Evolutionary conservation across 2,329 filamentous ascomycete species (phyloP), one percentile per base, ranked within the genome.

Genomic region (Penicillium sp.): DNA sequence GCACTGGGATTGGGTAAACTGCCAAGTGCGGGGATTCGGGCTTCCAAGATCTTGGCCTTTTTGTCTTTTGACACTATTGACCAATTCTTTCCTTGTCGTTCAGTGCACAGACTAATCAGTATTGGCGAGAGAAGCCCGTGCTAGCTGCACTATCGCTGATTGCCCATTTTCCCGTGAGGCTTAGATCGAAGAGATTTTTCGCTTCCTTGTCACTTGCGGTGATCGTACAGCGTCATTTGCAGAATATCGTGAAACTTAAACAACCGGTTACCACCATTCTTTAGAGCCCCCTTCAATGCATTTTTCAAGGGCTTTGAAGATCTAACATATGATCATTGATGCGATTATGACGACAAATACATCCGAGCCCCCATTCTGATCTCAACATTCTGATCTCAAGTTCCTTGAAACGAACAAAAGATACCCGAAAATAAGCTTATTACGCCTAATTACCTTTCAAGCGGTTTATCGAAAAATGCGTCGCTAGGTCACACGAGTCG

Each of bases 21-120:
- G 6, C 5, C 13, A 33, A 33, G 31, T 33, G 31, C 31, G 31
- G 31, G 31, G 31, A 33, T 33, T 33, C 31, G 31, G 13, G 35
- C n/a, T 19, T 11, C 35, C 16, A 39, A 11, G n/a, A 3, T 42
- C 39, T 45, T 46, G 51, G 42, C 47, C 39, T 31, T 48, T 31
- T 25, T 21, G 9, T 25, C 21, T 42, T 33, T 27, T 8, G 13
- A 25, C 42, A 35, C 42, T 21, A 23, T 29, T 53, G 39, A 26
- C n/a, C 33, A 31, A 27, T 46, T 48, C 46, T 51, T 23, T 49
- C 33, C n/a, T 19, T n/a, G 35, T n/a, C 10, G 3, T 37, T n/a
- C 0, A 39, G 8, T 19, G 19, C 48, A 19, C 33, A 54, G 37
- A 21, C 57, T 57, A 61, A 57, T 60, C 48, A 60, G 27, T 19